phyloP scores from a whole-genome alignment of 345 rosid genomes.

The Citrus sp. region DNA sequence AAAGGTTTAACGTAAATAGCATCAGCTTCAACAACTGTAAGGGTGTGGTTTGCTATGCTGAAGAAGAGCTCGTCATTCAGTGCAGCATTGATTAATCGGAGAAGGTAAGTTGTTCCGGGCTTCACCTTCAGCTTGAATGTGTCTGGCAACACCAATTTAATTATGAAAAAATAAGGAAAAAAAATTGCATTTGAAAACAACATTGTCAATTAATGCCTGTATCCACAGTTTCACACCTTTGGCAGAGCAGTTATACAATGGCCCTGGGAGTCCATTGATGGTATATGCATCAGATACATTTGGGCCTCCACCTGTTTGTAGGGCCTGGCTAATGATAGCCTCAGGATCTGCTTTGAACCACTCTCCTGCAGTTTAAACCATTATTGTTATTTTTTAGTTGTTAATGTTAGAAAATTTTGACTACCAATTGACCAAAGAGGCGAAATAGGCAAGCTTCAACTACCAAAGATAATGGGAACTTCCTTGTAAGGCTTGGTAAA shows the following conservation, averaged over 20 bases:
- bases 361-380: not conserved
- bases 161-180: too few relatives aligned
- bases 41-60: not conserved
- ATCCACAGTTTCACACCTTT: not conserved
- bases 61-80: not conserved
- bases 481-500: not conserved
- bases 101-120: not conserved
- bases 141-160: not conserved
- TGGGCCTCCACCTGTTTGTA: not conserved
- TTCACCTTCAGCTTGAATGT: not conserved
- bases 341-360: not conserved
- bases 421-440: not conserved
- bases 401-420: not conserved
- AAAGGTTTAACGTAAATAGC: not conserved
- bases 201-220: too few relatives aligned
- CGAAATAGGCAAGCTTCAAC: not conserved
- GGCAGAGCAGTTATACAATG: not conserved
- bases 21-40: not conserved
- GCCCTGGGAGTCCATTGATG: not conserved
- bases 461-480: not conserved
- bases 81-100: not conserved
- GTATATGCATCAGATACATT: not conserved
- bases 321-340: not conserved
- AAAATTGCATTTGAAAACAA: too few relatives aligned
- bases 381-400: not conserved